These are phyloP conservation scores for Malania oleifera DNA, from an alignment of 164 flowering plant species.

Conservation along the genomic window DNA sequence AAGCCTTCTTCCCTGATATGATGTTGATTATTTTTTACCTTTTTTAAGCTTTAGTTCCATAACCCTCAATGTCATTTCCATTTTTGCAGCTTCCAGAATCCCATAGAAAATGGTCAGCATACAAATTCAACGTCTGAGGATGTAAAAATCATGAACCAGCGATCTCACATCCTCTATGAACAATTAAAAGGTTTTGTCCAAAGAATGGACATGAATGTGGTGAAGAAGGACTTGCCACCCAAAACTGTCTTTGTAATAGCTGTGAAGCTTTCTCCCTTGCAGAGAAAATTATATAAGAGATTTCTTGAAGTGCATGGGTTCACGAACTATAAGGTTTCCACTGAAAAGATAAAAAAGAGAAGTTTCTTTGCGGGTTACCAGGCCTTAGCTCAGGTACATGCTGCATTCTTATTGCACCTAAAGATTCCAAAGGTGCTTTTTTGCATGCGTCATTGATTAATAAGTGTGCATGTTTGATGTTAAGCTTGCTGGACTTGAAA, in stretches of 20 bases:
- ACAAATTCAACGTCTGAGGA: constrained; percentile 82
- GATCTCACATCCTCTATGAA: constrained; percentile 96
- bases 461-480: no score
- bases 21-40: constrained; percentile 2
- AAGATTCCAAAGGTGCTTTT: no score
- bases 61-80: constrained; percentile 9
- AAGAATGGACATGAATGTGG: constrained; percentile 93
- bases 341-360: constrained; percentile 57
- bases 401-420: constrained; percentile 1
- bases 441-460: no score
- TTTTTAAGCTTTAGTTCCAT: background rate
- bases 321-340: constrained; percentile 46
- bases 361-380: constrained; percentile 91
- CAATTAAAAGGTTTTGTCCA: constrained; percentile 97
- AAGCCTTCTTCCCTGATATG: constrained; percentile 21
- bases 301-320: constrained; percentile 91
- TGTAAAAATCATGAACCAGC: constrained; percentile 93
- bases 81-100: constrained; percentile 86
- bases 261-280: constrained; percentile 87
- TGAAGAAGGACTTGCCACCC: constrained; percentile 91
- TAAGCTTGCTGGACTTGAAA: background rate
- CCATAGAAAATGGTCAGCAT: constrained; percentile 96
- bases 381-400: constrained; percentile 85
- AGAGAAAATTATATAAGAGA: constrained; percentile 75
- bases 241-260: constrained; percentile 91